These are phyloP conservation scores for Boeremia lycopersici DNA, from an alignment of 2,329 filamentous ascomycete species.

Conservation along the genomic window DNA sequence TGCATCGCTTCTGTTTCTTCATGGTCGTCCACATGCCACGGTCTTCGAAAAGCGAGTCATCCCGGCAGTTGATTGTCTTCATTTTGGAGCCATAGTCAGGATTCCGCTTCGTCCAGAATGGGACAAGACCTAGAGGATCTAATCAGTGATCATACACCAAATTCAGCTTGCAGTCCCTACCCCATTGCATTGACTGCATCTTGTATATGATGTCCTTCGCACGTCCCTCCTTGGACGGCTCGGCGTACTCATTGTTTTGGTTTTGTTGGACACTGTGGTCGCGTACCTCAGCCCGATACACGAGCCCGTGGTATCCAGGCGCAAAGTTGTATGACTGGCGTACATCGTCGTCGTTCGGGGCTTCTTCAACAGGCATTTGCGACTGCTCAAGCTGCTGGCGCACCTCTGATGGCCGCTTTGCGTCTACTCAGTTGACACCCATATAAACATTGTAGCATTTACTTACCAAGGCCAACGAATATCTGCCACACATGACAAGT, in stretches of 20 bases:
- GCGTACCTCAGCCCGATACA: slow-evolving; percentile 78
- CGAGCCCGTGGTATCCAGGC: slow-evolving; percentile 81
- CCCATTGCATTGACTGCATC: slow-evolving; percentile 95
- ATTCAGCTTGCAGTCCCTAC: slow-evolving; percentile 31
- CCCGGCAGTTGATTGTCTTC: slow-evolving; percentile 93
- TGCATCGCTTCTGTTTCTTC: slow-evolving; percentile 86
- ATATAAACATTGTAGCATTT: not conserved
- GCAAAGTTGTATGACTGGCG: slow-evolving; percentile 91
- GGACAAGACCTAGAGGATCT: slow-evolving; percentile 66
- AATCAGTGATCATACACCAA: slow-evolving; percentile 20
- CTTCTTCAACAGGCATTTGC: slow-evolving; percentile 73
- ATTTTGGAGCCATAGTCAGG: slow-evolving; percentile 78
- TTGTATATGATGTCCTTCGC: slow-evolving; percentile 67
- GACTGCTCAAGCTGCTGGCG: slow-evolving; percentile 74
- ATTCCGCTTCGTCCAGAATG: slow-evolving; percentile 88
- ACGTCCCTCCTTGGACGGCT: slow-evolving; percentile 16
- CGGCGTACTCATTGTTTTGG: not conserved
- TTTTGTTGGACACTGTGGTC: slow-evolving; percentile 58
- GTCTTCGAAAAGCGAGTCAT: slow-evolving; percentile 78
- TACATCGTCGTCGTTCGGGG: slow-evolving; percentile 71
- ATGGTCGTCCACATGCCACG: slow-evolving; percentile 90
- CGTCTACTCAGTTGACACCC: slow-evolving; percentile 15
- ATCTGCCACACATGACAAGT: slow-evolving; percentile 69
- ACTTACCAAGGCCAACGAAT: slow-evolving; percentile 66
- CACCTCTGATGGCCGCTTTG: slow-evolving; percentile 76